phyloP scores from a whole-genome alignment of 2,329 filamentous ascomycete genomes.

The Xylariaceae sp. region DNA sequence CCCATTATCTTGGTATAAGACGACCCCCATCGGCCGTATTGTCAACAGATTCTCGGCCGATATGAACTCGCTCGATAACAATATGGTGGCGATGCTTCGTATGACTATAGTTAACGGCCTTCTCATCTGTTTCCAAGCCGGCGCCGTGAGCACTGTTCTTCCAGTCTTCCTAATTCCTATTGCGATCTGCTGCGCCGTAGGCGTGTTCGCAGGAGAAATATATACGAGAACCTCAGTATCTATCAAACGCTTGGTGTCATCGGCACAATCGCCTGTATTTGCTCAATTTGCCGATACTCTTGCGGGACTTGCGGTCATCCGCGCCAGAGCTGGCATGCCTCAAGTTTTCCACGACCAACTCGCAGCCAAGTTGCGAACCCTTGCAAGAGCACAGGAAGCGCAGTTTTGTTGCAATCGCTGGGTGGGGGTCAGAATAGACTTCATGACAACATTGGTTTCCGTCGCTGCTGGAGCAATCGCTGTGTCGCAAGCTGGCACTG shows the following conservation, averaged over 20 bases:
- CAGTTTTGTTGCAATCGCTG: constrained; percentile 57
- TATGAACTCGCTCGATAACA: constrained; percentile 53
- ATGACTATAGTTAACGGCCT: constrained; percentile 39
- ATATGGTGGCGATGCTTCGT: constrained; percentile 44
- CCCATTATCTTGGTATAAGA: constrained; percentile 56
- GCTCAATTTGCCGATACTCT: constrained; percentile 55
- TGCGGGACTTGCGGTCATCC: constrained; percentile 49
- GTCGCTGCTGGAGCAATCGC: constrained; percentile 53
- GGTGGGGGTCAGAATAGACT: constrained; percentile 54
- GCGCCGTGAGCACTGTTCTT: constrained; percentile 41
- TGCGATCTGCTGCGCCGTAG: constrained; percentile 36
- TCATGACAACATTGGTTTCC: constrained; percentile 52
- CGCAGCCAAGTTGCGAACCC: constrained; percentile 48
- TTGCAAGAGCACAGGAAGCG: constrained; percentile 46
- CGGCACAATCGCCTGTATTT: constrained; percentile 51
- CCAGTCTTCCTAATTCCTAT: constrained; percentile 44
- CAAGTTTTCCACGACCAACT: constrained; percentile 47
- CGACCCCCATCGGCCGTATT: constrained; percentile 50
- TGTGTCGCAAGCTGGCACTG: constrained; percentile 43
- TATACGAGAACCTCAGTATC: constrained; percentile 44
- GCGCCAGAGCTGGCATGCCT: constrained; percentile 48
- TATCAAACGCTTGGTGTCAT: constrained; percentile 40
- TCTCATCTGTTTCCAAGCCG: constrained; percentile 34
- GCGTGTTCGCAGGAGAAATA: constrained; percentile 41
- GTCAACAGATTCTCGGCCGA: constrained; percentile 57